Evolutionary conservation across 768 basidiomycete genomes (phyloP).

Genomic region (Tylopilus balloui): DNA sequence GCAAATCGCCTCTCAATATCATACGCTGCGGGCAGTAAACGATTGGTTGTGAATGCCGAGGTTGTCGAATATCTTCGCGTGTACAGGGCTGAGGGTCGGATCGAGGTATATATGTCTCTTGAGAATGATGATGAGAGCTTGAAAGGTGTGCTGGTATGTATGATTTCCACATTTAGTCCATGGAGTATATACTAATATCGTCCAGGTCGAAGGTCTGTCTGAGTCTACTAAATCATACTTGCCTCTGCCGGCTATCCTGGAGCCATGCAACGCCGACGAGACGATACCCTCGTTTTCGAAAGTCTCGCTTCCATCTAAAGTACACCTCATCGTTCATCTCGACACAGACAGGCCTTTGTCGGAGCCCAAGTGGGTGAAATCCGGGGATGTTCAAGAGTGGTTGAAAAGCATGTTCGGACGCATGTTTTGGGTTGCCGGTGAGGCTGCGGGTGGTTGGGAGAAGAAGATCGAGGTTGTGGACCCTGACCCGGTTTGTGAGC

Average conservation of each 20-base stretch:
- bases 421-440: constrained; percentile 82
- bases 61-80: constrained; percentile 79
- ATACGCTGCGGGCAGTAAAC: constrained; percentile 82
- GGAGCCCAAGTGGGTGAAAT: constrained; percentile 96
- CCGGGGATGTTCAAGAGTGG: constrained; percentile 94
- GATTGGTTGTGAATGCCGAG: constrained; percentile 86
- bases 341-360: constrained; percentile 87
- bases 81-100: constrained; percentile 75
- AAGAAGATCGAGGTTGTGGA: constrained; percentile 89
- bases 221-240: constrained; percentile 69
- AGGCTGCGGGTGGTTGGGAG: constrained; percentile 88
- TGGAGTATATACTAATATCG: constrained; percentile 8
- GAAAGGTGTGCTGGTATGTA: constrained; percentile 72
- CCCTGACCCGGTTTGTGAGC: constrained; percentile 81
- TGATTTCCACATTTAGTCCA: constrained; percentile 2
- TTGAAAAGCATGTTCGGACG: constrained; percentile 80
- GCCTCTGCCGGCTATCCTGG: constrained; percentile 46
- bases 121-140: constrained; percentile 51
- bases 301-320: constrained; percentile 44
- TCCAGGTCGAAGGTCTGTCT: constrained; percentile 69
- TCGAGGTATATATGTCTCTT: constrained; percentile 72
- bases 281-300: constrained; percentile 74
- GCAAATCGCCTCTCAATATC: constrained; percentile 91
- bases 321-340: constrained; percentile 72
- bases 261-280: constrained; percentile 43